Percentiles rank a stretch among this genome's conserved stretches.
Evolutionary conservation across 2,329 filamentous ascomycete genomes (phyloP).

Genomic region (Fusarium chuoi): DNA sequence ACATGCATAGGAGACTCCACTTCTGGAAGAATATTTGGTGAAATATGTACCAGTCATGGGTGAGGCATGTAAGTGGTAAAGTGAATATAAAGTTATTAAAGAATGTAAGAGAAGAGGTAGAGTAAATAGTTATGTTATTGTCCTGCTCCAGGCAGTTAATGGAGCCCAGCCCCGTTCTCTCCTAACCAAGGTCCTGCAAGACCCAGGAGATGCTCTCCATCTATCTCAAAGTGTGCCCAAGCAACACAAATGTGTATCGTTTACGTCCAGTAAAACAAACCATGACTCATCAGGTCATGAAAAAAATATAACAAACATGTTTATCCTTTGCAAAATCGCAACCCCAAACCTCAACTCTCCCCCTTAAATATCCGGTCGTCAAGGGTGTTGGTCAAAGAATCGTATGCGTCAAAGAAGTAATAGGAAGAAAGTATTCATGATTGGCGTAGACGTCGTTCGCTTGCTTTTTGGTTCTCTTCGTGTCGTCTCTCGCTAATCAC

Average conservation of each 20-base stretch:
- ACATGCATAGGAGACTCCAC: slow-evolving; percentile 38
- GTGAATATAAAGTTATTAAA: neutral
- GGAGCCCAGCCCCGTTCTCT: slow-evolving; percentile 38
- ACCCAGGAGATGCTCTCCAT: slow-evolving; percentile 25
- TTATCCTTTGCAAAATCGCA: slow-evolving; percentile 24
- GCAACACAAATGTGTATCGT: slow-evolving; percentile 17
- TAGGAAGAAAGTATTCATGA: slow-evolving; percentile 24
- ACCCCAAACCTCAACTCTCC: slow-evolving; percentile 6
- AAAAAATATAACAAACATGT: slow-evolving; percentile 18
- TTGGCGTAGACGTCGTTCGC: slow-evolving; percentile 22
- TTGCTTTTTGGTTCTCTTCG: slow-evolving; percentile 14
- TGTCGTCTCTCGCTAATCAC: slow-evolving; percentile 31
- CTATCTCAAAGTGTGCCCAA: slow-evolving; percentile 26
- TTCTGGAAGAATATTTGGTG: neutral
- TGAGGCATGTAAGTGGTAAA: neutral
- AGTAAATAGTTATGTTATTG: slow-evolving; percentile 12
- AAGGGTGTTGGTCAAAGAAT: slow-evolving; percentile 37
- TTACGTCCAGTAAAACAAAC: slow-evolving; percentile 17
- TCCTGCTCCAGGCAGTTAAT: slow-evolving; percentile 45
- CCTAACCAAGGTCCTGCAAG: neutral
- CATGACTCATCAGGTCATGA: slow-evolving; percentile 26
- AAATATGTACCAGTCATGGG: neutral
- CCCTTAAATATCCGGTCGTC: slow-evolving; percentile 30
- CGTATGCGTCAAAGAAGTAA: slow-evolving; percentile 33
- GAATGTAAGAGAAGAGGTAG: neutral